Percentiles rank a stretch among this genome's conserved stretches.
These are phyloP conservation scores for Arthonia radiata DNA, from an alignment of 495 filamentous ascomycete genomes.

Conservation along the genomic window DNA sequence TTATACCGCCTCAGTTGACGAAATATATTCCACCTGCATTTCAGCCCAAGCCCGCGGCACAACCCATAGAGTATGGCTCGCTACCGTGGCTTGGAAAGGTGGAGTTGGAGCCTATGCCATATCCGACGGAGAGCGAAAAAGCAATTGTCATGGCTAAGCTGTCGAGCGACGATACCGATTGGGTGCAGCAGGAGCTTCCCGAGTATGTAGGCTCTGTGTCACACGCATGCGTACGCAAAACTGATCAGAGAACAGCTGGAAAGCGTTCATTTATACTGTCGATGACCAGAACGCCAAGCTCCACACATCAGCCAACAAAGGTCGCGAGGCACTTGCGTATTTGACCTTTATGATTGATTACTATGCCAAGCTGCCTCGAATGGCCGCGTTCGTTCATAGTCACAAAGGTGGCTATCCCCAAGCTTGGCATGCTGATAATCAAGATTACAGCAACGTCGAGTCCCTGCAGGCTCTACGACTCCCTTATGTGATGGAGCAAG, in stretches of 20 bases:
- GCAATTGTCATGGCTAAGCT: slow-evolving; percentile 18
- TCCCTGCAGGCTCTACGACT: slow-evolving; percentile 17
- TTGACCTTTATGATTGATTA: slow-evolving; percentile 26
- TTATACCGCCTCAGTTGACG: too few relatives aligned
- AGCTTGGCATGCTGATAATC: slow-evolving; percentile 21
- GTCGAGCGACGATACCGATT: slow-evolving; percentile 16
- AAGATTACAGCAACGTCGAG: slow-evolving; percentile 11
- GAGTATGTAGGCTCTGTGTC: slow-evolving; percentile 16
- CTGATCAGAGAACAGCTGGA: slow-evolving; percentile 14
- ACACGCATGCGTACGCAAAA: too few relatives aligned
- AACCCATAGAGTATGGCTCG: too few relatives aligned
- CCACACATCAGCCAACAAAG: slow-evolving; percentile 19
- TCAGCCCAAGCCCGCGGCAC: too few relatives aligned
- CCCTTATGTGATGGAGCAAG: slow-evolving; percentile 17
- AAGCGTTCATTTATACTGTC: slow-evolving; percentile 7
- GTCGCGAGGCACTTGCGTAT: slow-evolving; percentile 23
- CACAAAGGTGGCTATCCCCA: slow-evolving; percentile 17
- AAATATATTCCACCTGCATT: too few relatives aligned
- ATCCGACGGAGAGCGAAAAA: too few relatives aligned
- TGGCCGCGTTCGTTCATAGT: slow-evolving; percentile 24
- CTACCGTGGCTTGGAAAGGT: too few relatives aligned
- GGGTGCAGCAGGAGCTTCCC: slow-evolving; percentile 16
- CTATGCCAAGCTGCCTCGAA: slow-evolving; percentile 20
- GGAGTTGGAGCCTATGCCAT: too few relatives aligned
- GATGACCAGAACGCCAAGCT: slow-evolving; percentile 4